Evolutionary conservation across 2,329 filamentous ascomycete species (phyloP), one percentile per base, ranked within the genome.

Genomic region (Paramyrothecium sp.): DNA sequence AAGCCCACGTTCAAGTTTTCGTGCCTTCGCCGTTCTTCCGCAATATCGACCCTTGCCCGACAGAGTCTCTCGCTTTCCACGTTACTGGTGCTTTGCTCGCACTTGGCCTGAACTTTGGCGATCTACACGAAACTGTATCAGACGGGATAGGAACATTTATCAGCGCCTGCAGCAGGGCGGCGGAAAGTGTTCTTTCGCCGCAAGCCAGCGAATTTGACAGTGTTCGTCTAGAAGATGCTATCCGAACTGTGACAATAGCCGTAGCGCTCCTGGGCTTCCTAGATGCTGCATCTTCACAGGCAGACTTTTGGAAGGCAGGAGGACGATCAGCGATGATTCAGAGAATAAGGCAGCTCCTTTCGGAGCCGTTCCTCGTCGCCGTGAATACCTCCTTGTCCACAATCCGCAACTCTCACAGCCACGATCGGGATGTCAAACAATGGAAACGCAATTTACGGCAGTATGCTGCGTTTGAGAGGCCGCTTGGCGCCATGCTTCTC

Each of bases 191-290:
- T 10, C 75, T 81, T 48, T 81, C 74, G 41, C 83, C 77, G 53
- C 85, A 77, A 63, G 79, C 76, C 54, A 82, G 78, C 62, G 81
- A 84, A 38, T 80, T 81, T 44, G 83, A 85, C 52, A 79, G 80
- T 59, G 81, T 84, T 46, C 83, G 85, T 55, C 73, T 88, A 13
- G 87, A 89, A 55, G 86, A 90, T 65, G 86, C 88, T 54, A 79
- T 89, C 56, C 80, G 86, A 26, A 85, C 90, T 54, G 86, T 92
- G 54, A 91, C 89, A 19, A 85, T 97, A 62, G 86, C 90, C 7
- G 85, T 96, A 51, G 94, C 94, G 0, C 78, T 99, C n/a, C 76
- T 97, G 22, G 96, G 95, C 0, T 97, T 99, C 69, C 76, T 99
- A 54, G 87, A 94, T 68, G 93, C 92, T 21, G 88, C 89, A 3